Base-by-base conservation (phyloP, 441 rosid species). In the Populus hybrid region DNA sequence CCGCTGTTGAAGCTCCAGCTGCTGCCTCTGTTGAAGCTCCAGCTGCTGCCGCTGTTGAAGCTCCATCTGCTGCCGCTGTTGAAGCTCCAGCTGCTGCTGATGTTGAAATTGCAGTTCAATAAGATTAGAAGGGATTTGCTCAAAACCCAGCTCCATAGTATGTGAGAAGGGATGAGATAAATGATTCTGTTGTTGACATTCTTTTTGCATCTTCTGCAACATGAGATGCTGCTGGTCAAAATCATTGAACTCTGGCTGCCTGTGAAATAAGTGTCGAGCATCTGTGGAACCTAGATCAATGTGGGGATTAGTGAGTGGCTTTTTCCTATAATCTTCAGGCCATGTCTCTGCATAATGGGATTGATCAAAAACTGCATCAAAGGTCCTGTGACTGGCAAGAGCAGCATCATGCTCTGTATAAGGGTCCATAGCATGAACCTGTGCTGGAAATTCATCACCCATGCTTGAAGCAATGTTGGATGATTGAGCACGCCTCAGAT, bases 171-270 rank as follows among this genome's bases (percentile, higher is more conserved):
- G 23, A 61, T 74, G 67, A 18, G 64, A 42, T 2, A 38, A 28
- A 74, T 61, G 70, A 59, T 74, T 69, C 42, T 80, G 69, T 42
- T 46, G 73, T 73, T 79, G 75, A 20, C 38, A 26, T 78, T 79
- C 71, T 38, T 69, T 69, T 20, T 69, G 46, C 36, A 69, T 30
- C 3, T 46, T 46, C 18, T 16, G 72, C 64, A 69, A 63, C 61
- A 68, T 61, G 63, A 67, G 75, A 10, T n/a, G 78, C 40, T 79
- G 75, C 20, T 23, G 16, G 40, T 75, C 75, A 61, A 79, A 34
- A 65, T 24, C 75, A 67, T 34, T 65, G 14, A 30, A 14, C n/a
- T 26, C 76, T 12, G 24, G 42, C 23, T 66, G 32, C 65, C 30
- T 65, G 70, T 10, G 69, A 21, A 57, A 74, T 57, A 74, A 68